Evolutionary conservation across 2,329 filamentous ascomycete species (phyloP).

Genomic region (Tolypocladium guangdongense): DNA sequence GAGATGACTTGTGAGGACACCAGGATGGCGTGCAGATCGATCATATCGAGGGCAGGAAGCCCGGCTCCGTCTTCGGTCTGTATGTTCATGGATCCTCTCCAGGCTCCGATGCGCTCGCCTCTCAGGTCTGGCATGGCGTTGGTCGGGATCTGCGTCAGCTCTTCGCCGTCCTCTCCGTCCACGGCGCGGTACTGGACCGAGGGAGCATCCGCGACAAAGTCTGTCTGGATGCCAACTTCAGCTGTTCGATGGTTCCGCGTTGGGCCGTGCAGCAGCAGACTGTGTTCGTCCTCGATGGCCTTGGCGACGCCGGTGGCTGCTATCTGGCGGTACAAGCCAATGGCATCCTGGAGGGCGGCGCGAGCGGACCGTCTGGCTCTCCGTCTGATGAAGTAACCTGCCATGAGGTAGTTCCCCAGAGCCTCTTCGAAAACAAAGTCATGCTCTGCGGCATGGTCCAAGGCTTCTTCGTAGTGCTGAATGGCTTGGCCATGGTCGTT

Average conservation of each 20-base stretch:
- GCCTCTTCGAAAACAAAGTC: constrained; percentile 61
- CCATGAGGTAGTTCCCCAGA: constrained; percentile 62
- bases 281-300: constrained; percentile 57
- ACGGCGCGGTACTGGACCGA: constrained; percentile 39
- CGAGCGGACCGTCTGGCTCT: constrained; percentile 57
- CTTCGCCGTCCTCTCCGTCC: constrained; percentile 33
- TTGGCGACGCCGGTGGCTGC: constrained; percentile 60
- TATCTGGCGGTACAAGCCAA: constrained; percentile 57
- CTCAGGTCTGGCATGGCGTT: constrained; percentile 37
- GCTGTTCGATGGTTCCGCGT: constrained; percentile 45
- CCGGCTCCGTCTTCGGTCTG: constrained; percentile 48
- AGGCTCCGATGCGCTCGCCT: constrained; percentile 50
- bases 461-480: constrained; percentile 54
- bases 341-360: constrained; percentile 55
- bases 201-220: constrained; percentile 48
- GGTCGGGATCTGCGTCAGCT: constrained; percentile 28
- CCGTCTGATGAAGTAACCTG: constrained; percentile 55
- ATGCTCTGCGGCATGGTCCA: constrained; percentile 62
- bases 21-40: constrained; percentile 68
- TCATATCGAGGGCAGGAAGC: constrained; percentile 69
- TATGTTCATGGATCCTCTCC: constrained; percentile 47
- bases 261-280: constrained; percentile 53
- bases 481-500: constrained; percentile 47
- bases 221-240: constrained; percentile 60
- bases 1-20: constrained; percentile 72